phyloP scores from a whole-genome alignment of 2,329 filamentous ascomycete genomes.

The Xylaria sp. region DNA sequence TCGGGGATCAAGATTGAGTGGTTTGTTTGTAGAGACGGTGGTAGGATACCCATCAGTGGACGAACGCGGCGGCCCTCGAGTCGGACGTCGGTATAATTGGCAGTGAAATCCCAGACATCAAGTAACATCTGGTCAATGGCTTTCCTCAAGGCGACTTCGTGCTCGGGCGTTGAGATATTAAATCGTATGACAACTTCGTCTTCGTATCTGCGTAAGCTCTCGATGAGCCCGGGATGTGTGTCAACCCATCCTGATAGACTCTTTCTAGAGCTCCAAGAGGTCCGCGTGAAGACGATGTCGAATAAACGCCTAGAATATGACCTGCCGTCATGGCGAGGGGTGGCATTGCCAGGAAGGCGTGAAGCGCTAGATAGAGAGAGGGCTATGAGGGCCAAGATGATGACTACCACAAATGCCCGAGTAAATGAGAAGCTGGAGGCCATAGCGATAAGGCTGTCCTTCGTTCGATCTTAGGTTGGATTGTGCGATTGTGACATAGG shows the following conservation, averaged over 20 bases:
- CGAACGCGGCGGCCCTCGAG: constrained; percentile 75
- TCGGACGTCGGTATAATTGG: constrained; percentile 82
- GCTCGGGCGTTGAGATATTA: constrained; percentile 61
- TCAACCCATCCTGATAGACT: constrained; percentile 29
- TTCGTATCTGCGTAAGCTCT: constrained; percentile 60
- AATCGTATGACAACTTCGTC: constrained; percentile 90
- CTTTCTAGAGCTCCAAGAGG: constrained; percentile 24
- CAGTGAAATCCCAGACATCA: constrained; percentile 86
- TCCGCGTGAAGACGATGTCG: constrained; percentile 27
- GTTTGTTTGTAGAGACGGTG: constrained; percentile 69
- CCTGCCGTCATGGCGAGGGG: constrained; percentile 15
- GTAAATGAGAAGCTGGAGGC: constrained; percentile 4
- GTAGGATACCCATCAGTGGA: constrained; percentile 78
- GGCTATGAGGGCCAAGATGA: constrained; percentile 9
- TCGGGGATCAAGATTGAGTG: constrained; percentile 80
- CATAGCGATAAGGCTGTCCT: constrained; percentile 8
- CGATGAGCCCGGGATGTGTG: constrained; percentile 34
- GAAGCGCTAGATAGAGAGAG: constrained; percentile 12
- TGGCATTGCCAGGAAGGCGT: constrained; percentile 11
- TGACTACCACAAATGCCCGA: constrained; percentile 2
- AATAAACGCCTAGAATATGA: constrained; percentile 33
- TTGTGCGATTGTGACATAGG: too few relatives aligned
- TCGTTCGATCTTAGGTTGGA: too few relatives aligned
- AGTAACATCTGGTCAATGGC: constrained; percentile 64
- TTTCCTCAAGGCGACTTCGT: constrained; percentile 34